phyloP scores from a whole-genome alignment of 2,329 filamentous ascomycete genomes.

The Chaetomium olivaceum region DNA sequence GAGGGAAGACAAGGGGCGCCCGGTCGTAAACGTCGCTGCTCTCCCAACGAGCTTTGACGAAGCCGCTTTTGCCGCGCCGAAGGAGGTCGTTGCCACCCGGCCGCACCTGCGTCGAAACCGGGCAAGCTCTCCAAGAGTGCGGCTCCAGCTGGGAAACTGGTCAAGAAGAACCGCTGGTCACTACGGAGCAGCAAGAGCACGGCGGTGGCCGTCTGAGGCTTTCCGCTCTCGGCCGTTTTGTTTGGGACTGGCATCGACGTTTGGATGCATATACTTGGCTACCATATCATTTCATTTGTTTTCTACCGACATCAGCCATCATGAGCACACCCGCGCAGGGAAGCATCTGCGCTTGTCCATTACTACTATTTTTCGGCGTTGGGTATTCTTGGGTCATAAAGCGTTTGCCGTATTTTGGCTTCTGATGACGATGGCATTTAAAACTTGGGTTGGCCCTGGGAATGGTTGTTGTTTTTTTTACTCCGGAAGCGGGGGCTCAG shows the following conservation, averaged over 20 bases:
- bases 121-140: constrained; percentile 34
- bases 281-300: constrained; percentile 19
- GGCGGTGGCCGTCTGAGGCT: constrained; percentile 34
- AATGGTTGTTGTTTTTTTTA: background rate
- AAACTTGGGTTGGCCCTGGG: constrained; percentile 6
- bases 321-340: constrained; percentile 20
- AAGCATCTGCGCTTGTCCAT: constrained; percentile 9
- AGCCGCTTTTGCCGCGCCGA: constrained; percentile 23
- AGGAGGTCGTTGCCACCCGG: constrained; percentile 19
- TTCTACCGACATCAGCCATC: constrained; percentile 1
- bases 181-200: constrained; percentile 33
- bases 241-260: background rate
- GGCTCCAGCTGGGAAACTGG: constrained; percentile 30
- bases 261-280: background rate
- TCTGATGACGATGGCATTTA: constrained; percentile 18
- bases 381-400: constrained; percentile 17
- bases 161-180: constrained; percentile 39
- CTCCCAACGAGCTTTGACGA: constrained; percentile 32
- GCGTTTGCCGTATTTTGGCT: constrained; percentile 13
- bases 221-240: background rate
- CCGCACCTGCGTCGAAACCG: constrained; percentile 21
- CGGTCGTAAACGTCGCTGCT: constrained; percentile 9
- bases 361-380: constrained; percentile 16
- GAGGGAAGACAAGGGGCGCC: constrained; percentile 23
- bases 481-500: background rate